Evolutionary conservation across 2,329 filamentous ascomycete species (phyloP).

Genomic region (Sphaerulina musiva): DNA sequence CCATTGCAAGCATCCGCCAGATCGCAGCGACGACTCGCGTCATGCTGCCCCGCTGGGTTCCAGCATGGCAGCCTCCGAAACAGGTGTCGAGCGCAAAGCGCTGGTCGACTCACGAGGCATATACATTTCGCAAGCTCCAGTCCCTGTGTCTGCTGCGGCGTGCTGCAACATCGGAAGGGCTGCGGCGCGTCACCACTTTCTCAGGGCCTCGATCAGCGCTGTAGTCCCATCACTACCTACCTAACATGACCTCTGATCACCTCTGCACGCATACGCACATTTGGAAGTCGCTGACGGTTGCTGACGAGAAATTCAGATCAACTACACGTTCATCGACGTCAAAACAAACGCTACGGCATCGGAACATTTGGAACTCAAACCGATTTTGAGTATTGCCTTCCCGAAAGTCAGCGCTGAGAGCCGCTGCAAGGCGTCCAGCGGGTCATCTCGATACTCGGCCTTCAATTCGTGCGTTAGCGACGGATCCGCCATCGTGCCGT

Average conservation of each 20-base stretch:
- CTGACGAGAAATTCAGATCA: constrained; percentile 12
- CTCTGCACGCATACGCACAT: neutral
- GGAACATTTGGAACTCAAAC: constrained; percentile 20
- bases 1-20: neutral
- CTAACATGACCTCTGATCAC: neutral
- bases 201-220: neutral
- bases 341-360: constrained; percentile 19
- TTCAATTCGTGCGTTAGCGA: constrained; percentile 23
- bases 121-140: neutral
- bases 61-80: neutral
- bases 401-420: constrained; percentile 15
- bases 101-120: neutral
- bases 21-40: neutral
- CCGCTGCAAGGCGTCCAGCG: constrained; percentile 7
- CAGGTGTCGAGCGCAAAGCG: neutral
- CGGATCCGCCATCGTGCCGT: constrained; percentile 15
- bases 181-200: neutral
- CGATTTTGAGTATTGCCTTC: constrained; percentile 20
- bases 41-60: neutral
- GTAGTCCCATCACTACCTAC: neutral
- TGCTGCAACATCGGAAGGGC: neutral
- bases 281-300: neutral
- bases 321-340: constrained; percentile 13
- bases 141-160: neutral
- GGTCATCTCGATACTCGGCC: constrained; percentile 1